These are phyloP conservation scores for Sphagnum contortum DNA, from an alignment of 225 moss, liverwort and hornwort species.

Conservation along the genomic window DNA sequence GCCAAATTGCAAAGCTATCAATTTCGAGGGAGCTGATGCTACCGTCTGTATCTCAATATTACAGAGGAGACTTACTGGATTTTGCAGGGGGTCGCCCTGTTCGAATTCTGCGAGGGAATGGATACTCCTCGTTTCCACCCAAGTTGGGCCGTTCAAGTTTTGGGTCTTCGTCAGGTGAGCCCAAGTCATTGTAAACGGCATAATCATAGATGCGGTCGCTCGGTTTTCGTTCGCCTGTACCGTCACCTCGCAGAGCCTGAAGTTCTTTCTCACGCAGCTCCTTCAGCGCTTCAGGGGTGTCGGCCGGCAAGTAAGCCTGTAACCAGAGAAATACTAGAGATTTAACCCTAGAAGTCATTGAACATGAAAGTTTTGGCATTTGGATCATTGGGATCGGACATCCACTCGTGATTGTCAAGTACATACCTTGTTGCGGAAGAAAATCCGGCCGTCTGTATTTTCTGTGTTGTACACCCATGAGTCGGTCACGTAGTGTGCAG, in stretches of 20 bases:
- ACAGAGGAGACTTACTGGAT: neutral
- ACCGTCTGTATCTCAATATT: too few species aligned
- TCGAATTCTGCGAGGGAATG: slow-evolving; percentile 44
- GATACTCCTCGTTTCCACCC: slow-evolving; percentile 28
- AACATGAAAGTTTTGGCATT: too few species aligned
- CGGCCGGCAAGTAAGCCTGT: slow-evolving; percentile 38
- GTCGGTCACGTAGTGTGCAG: slow-evolving; percentile 11
- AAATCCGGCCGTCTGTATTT: slow-evolving; percentile 19
- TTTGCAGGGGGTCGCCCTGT: slow-evolving; percentile 16
- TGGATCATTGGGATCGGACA: too few species aligned
- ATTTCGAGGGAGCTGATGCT: too few species aligned
- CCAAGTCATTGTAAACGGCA: slow-evolving; percentile 50
- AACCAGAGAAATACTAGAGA: neutral
- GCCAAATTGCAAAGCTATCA: too few species aligned
- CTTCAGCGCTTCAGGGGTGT: slow-evolving; percentile 36
- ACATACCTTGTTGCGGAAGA: slow-evolving; percentile 37
- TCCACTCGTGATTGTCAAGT: neutral
- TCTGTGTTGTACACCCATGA: slow-evolving; percentile 34
- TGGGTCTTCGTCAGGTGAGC: slow-evolving; percentile 17
- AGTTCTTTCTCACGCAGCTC: slow-evolving; percentile 34
- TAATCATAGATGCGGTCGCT: slow-evolving; percentile 51
- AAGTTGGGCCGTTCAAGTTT: slow-evolving; percentile 9
- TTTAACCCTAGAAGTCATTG: too few species aligned
- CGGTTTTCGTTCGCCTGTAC: slow-evolving; percentile 21
- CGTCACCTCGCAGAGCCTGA: slow-evolving; percentile 25